Evolutionary conservation across 345 rosid species (phyloP).

Genomic region (Heritiera fomes): DNA sequence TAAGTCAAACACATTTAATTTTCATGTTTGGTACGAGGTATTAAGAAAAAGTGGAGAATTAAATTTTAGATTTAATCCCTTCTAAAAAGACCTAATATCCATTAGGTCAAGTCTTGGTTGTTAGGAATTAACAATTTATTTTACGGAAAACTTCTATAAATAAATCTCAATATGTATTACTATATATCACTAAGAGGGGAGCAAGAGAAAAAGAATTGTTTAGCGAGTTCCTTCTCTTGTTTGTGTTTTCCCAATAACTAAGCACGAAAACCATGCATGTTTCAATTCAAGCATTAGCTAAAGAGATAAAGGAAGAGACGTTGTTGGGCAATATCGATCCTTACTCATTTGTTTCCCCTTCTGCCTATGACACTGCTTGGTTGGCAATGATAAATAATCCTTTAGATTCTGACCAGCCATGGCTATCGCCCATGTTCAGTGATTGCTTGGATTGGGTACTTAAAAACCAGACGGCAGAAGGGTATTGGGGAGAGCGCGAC

Average conservation of each 20-base stretch:
- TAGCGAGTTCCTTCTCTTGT: background rate
- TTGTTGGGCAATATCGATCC: background rate
- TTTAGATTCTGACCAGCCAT: background rate
- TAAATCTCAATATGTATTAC: background rate
- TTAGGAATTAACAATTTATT: background rate
- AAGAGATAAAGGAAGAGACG: slow-evolving; percentile 11
- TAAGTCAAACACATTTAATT: no score
- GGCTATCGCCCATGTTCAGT: slow-evolving; percentile 44
- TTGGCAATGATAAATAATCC: background rate
- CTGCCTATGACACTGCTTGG: slow-evolving; percentile 21
- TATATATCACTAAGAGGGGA: background rate
- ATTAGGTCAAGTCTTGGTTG: no score
- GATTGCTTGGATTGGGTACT: slow-evolving; percentile 63
- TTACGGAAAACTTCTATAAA: background rate
- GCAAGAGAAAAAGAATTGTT: background rate
- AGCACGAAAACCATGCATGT: background rate
- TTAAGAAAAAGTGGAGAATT: no score
- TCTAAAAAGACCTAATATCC: no score
- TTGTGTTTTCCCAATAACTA: background rate
- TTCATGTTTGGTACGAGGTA: no score
- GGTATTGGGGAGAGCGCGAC: slow-evolving; percentile 40
- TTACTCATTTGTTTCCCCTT: slow-evolving; percentile 18
- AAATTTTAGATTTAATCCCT: no score
- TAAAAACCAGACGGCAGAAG: slow-evolving; percentile 44
- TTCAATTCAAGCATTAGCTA: background rate